Percentiles rank a stretch among this genome's conserved stretches.
These are phyloP conservation scores for Setaria viridis DNA, from an alignment of 202 grass and related monocot species.

Conservation along the genomic window DNA sequence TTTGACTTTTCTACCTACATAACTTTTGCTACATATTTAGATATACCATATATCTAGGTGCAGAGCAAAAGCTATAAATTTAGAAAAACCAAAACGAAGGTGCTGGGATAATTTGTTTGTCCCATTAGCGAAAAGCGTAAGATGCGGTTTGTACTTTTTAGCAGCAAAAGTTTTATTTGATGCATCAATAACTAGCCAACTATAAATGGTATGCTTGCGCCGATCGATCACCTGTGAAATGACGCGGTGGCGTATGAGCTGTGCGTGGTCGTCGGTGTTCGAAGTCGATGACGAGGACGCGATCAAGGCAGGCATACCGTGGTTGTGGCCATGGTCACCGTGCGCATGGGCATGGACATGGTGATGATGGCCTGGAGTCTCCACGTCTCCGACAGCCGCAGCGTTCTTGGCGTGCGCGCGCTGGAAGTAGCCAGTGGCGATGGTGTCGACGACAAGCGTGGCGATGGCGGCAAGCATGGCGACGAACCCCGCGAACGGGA, in stretches of 20 bases:
- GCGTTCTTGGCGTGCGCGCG: conserved; percentile 44
- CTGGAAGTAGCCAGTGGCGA: conserved; percentile 77
- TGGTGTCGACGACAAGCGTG: conserved; percentile 71
- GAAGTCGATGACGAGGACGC: not conserved
- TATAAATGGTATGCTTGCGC: not conserved
- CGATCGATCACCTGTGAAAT: conserved; percentile 61
- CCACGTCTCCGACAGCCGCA: conserved; percentile 20
- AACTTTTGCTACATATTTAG: too few relatives aligned
- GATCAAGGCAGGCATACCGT: conserved; percentile 8
- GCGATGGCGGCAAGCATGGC: conserved; percentile 77
- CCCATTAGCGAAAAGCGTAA: not conserved
- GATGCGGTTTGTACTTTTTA: not conserved
- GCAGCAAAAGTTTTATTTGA: not conserved
- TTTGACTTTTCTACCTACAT: too few relatives aligned
- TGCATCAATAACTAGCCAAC: not conserved
- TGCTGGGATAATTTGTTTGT: not conserved
- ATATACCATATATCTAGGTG: too few relatives aligned
- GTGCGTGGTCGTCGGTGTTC: conserved; percentile 5
- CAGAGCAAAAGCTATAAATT: too few relatives aligned
- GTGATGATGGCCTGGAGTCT: not conserved
- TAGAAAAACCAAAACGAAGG: too few relatives aligned
- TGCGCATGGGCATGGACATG: not conserved
- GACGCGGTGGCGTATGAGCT: conserved; percentile 72
- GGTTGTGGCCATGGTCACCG: conserved; percentile 38
- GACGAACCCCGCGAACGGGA: conserved; percentile 69